Conservation (phyloP, 441 rosid genomes). For the Raphanus hybrid region DNA sequence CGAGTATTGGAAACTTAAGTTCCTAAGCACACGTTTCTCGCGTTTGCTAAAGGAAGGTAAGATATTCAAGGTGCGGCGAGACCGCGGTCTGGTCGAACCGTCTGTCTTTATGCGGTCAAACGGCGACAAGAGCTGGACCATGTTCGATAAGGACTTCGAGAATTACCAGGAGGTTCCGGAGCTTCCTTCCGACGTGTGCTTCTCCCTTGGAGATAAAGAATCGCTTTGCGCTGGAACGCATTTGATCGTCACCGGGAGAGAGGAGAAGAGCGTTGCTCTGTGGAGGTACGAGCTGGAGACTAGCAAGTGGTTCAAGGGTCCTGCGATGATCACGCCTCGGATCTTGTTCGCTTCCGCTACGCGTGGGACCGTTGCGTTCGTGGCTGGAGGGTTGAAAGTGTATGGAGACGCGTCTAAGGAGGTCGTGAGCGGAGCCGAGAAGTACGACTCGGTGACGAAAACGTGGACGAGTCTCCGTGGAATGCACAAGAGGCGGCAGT, state of each 20-base stretch:
- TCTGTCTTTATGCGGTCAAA: slow-evolving; percentile 74
- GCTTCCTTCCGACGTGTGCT: slow-evolving; percentile 75
- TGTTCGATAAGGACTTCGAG: slow-evolving; percentile 61
- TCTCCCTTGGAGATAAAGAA: slow-evolving; percentile 70
- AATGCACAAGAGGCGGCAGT: slow-evolving; percentile 58
- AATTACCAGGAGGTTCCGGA: slow-evolving; percentile 61
- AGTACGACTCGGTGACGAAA: slow-evolving; percentile 65
- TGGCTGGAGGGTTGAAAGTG: slow-evolving; percentile 74
- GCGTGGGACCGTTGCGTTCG: slow-evolving; percentile 61
- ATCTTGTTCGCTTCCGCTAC: slow-evolving; percentile 86
- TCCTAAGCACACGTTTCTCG: slow-evolving; percentile 58
- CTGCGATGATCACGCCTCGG: slow-evolving; percentile 68
- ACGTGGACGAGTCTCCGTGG: slow-evolving; percentile 65
- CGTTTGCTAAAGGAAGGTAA: slow-evolving; percentile 66
- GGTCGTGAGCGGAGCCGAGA: slow-evolving; percentile 68
- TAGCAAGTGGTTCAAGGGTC: slow-evolving; percentile 77
- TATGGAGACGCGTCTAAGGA: slow-evolving; percentile 26
- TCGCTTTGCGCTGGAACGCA: slow-evolving; percentile 86
- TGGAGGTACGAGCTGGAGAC: slow-evolving; percentile 84
- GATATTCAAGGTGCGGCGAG: slow-evolving; percentile 69
- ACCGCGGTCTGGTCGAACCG: slow-evolving; percentile 64
- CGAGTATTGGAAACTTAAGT: slow-evolving; percentile 71
- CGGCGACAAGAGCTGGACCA: slow-evolving; percentile 80
- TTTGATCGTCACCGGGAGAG: slow-evolving; percentile 77
- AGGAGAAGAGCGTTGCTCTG: slow-evolving; percentile 57